Base-by-base conservation (phyloP, 768 basidiomycete genomes). In the Boletus sensibilis region DNA sequence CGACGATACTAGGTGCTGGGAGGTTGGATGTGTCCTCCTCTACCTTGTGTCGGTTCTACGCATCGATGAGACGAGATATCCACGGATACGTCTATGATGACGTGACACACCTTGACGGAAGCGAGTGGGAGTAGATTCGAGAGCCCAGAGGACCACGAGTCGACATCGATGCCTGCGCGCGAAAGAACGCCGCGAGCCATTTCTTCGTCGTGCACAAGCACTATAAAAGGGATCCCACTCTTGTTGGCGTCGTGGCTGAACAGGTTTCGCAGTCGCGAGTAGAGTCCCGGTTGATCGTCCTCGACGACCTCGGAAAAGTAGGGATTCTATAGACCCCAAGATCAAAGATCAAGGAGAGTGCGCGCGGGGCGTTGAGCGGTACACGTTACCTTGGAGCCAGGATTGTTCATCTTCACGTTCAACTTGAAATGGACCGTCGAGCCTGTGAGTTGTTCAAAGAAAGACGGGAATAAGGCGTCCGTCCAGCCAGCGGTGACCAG, bases 201-300 rank as follows among this genome's bases (percentile, higher is more conserved):
- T 39, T 73, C 64, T 55, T 76, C 72, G 27, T 79, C 71, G 41
- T 79, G 73, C 4, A 84, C 79, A 8, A 86, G 73, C 6, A 85
- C 64, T 25, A 85, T 61, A 48, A 76, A 63, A 0, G 82, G 81
- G 3, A 57, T 39, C 23, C 58, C 63, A 13, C 53, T 62, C 56
- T 57, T 54, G 35, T 56, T 49, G 1, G 51, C 43, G 34, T 67
- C 63, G 14, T 65, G 63, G 9, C 21, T 29, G 21, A 76, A 60
- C 13, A 73, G 31, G 4, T 48, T 40, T 43, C 67, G 64, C 48
- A 65, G 39, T 1, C 61, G 65, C 13, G 42, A 11, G 23, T 62
- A 45, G 9, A 70, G 52, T 6, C 53, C 59, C 2, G n/a, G 53
- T 13, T 43, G 27, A 43, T 61, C 49, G 11, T 48, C 54, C 37